Evolutionary conservation across 257 asterid species (phyloP).

Genomic region (Ballota nigra): DNA sequence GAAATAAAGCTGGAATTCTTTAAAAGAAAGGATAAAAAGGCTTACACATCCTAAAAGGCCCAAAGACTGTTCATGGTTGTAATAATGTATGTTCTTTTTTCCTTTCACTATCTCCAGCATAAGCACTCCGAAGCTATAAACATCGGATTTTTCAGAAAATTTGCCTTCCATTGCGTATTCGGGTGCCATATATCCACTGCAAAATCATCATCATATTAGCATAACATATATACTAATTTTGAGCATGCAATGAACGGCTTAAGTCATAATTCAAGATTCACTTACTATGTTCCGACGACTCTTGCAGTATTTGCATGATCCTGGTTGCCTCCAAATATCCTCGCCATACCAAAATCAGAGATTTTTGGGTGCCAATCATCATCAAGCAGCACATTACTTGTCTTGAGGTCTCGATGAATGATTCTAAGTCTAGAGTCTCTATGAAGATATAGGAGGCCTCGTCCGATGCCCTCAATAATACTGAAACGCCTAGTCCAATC

Average conservation of each 20-base stretch:
- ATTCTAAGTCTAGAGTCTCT: not conserved
- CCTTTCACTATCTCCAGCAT: not conserved
- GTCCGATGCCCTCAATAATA: not conserved
- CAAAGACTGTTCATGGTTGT: not conserved
- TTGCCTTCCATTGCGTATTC: not conserved
- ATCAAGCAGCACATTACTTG: not conserved
- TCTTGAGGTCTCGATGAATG: not conserved
- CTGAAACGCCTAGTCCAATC: not conserved
- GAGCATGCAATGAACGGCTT: too few species aligned
- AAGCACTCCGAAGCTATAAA: not conserved
- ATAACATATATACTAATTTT: not conserved
- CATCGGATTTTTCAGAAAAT: not conserved
- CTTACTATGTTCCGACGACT: not conserved
- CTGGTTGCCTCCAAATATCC: not conserved
- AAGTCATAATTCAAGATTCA: too few species aligned
- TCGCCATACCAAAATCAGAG: not conserved
- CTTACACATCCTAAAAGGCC: slow-evolving; percentile 47
- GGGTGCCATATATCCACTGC: slow-evolving; percentile 14
- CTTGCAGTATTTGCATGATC: not conserved
- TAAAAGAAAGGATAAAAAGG: not conserved
- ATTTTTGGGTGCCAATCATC: not conserved
- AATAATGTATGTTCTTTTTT: not conserved
- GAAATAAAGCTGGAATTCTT: not conserved
- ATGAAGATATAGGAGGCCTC: slow-evolving; percentile 1
- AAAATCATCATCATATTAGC: not conserved